Percentiles rank a stretch among this genome's conserved stretches.
Evolutionary conservation across 1,284 basidiomycete genomes (phyloP).

Genomic region (Moesziomyces aphidis): DNA sequence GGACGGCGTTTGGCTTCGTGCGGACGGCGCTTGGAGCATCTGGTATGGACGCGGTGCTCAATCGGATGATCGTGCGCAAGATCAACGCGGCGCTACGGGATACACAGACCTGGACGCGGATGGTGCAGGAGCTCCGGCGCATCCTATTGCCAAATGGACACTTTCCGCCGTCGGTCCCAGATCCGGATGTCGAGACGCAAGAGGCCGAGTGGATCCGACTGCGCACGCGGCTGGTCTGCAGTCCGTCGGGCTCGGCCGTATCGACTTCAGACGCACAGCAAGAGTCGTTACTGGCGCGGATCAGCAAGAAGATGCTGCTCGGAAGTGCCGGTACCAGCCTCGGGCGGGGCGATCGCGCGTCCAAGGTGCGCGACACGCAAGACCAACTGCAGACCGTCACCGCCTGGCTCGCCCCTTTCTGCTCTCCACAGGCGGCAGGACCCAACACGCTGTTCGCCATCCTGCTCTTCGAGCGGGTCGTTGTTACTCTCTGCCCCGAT

Average conservation of each 20-base stretch:
- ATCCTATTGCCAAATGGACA: conserved; percentile 41
- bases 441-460: conserved; percentile 49
- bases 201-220: conserved; percentile 40
- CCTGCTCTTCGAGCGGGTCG: conserved; percentile 43
- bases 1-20: conserved; percentile 14
- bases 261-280: not conserved
- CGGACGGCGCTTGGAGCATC: conserved; percentile 15
- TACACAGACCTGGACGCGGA: conserved; percentile 16
- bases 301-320: conserved; percentile 23
- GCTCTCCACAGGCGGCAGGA: conserved; percentile 46
- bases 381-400: conserved; percentile 33
- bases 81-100: conserved; percentile 23
- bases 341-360: conserved; percentile 7
- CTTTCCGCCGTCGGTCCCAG: conserved; percentile 34
- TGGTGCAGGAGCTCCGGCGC: conserved; percentile 21
- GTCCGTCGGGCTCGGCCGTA: not conserved
- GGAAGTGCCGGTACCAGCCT: conserved; percentile 15
- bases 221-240: conserved; percentile 21
- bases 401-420: conserved; percentile 38
- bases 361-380: conserved; percentile 9
- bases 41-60: conserved; percentile 19
- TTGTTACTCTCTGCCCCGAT: conserved; percentile 35
- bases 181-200: conserved; percentile 32
- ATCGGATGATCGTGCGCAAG: conserved; percentile 15
- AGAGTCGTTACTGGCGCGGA: conserved; percentile 6